These are phyloP conservation scores for Macaranga tanarius DNA, from an alignment of 441 rosid species.

Conservation along the genomic window DNA sequence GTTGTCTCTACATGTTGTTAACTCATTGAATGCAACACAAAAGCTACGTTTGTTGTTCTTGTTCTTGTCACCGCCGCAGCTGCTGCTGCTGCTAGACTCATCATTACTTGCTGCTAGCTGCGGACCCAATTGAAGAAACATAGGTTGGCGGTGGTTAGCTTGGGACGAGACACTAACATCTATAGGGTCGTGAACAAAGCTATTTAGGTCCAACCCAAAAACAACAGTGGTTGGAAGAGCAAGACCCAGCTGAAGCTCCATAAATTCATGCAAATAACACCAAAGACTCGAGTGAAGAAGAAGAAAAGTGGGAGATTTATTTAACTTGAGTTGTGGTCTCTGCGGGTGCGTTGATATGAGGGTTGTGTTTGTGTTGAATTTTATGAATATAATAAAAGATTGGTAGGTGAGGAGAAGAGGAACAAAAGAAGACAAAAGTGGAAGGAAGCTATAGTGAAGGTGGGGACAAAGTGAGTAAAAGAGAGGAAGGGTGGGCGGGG, in stretches of 20 bases:
- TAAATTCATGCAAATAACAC: not conserved
- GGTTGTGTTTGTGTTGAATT: not conserved
- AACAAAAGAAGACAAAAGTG: not conserved
- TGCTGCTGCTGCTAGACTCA: constrained; percentile 4
- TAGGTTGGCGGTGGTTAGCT: not conserved
- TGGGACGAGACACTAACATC: constrained; percentile 12
- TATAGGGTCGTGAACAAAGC: constrained; percentile 16
- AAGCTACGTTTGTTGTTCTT: constrained; percentile 20
- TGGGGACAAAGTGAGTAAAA: not conserved
- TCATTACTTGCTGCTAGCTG: not conserved
- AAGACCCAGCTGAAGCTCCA: constrained; percentile 52
- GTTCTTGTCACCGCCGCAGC: not conserved
- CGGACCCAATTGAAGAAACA: constrained; percentile 12
- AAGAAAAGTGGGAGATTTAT: not conserved
- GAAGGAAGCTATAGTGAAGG: not conserved
- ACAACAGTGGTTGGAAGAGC: constrained; percentile 35
- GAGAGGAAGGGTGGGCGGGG: constrained; percentile 1
- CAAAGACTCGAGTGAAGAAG: not conserved
- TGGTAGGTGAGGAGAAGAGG: not conserved
- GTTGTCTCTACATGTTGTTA: not conserved
- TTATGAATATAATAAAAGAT: not conserved
- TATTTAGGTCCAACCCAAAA: constrained; percentile 31
- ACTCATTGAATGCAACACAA: constrained; percentile 22
- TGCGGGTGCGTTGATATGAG: constrained; percentile 20
- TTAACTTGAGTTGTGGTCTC: not conserved